A percentile compares a stretch with the other conserved stretches of the same genome.
Conservation (phyloP, 192 early-diverging fungal genomes). For the Entomortierella parvispora region DNA sequence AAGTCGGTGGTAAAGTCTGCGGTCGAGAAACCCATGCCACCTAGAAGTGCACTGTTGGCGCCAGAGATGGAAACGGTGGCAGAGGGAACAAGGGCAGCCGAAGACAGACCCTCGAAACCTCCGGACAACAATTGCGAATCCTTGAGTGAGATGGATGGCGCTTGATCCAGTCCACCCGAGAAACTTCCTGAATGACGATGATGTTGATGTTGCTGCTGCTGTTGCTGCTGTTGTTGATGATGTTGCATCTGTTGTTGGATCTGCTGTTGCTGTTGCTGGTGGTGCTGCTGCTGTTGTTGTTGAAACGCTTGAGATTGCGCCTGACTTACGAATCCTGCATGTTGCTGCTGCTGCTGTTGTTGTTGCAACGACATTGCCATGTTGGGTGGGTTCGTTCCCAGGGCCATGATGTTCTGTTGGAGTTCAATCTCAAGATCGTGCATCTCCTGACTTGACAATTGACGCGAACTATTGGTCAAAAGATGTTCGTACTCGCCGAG, state of each 20-base stretch:
- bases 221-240: background rate
- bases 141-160: slow-evolving; percentile 1
- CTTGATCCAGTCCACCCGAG: background rate
- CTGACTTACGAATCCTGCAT: too few relatives aligned
- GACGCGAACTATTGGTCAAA: background rate
- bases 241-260: slow-evolving; percentile 17
- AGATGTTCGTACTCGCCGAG: slow-evolving; percentile 10
- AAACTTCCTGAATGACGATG: slow-evolving; percentile 14
- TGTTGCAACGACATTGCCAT: background rate
- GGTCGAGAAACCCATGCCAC: too few relatives aligned
- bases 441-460: slow-evolving; percentile 3
- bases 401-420: slow-evolving; percentile 14
- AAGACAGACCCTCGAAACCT: slow-evolving; percentile 1
- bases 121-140: slow-evolving; percentile 19
- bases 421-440: slow-evolving; percentile 10
- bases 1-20: too few relatives aligned
- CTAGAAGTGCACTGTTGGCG: background rate
- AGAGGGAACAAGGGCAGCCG: background rate
- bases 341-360: background rate
- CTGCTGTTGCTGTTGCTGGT: slow-evolving; percentile 2
- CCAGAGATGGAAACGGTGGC: background rate
- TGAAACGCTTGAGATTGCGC: too few relatives aligned
- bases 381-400: background rate
- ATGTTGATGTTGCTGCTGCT: slow-evolving; percentile 2
- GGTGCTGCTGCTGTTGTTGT: background rate